phyloP scores from a whole-genome alignment of 768 basidiomycete genomes.

The Naganishia randhawae region DNA sequence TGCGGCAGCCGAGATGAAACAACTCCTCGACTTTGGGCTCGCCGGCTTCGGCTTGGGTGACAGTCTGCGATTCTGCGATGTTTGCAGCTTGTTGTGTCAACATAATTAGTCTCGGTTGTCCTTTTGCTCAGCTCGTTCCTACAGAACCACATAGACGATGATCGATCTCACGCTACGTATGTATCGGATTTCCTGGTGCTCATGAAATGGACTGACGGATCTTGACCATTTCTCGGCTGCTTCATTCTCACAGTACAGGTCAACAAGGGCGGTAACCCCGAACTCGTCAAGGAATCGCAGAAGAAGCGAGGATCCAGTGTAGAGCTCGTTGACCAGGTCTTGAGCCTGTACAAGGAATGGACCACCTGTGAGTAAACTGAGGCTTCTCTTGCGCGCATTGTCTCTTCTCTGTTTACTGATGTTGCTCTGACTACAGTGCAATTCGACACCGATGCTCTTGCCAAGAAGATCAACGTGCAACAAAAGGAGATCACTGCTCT shows the following conservation, averaged over 20 bases:
- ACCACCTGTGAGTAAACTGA: slow-evolving; percentile 71
- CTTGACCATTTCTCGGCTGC: too few species aligned
- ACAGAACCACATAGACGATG: not conserved
- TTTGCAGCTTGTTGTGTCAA: not conserved
- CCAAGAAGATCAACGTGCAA: slow-evolving; percentile 78
- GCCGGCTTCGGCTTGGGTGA: not conserved
- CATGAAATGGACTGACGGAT: not conserved
- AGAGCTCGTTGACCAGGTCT: slow-evolving; percentile 89
- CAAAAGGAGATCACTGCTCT: slow-evolving; percentile 92
- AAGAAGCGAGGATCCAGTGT: slow-evolving; percentile 81
- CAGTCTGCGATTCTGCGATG: not conserved
- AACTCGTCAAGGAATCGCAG: slow-evolving; percentile 86
- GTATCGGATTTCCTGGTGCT: not conserved
- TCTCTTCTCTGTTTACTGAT: not conserved
- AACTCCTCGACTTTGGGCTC: not conserved
- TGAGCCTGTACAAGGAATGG: slow-evolving; percentile 88
- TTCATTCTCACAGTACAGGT: slow-evolving; percentile 40
- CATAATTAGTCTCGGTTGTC: not conserved
- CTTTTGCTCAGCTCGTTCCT: not conserved
- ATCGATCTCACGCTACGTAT: not conserved
- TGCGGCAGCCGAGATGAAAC: too few species aligned
- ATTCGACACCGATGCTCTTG: slow-evolving; percentile 71
- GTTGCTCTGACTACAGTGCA: slow-evolving; percentile 62
- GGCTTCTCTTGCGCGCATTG: not conserved
- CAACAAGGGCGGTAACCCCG: slow-evolving; percentile 75